phyloP scores from a whole-genome alignment of 805 yeast genomes.

The Priceomyces haplophilus region DNA sequence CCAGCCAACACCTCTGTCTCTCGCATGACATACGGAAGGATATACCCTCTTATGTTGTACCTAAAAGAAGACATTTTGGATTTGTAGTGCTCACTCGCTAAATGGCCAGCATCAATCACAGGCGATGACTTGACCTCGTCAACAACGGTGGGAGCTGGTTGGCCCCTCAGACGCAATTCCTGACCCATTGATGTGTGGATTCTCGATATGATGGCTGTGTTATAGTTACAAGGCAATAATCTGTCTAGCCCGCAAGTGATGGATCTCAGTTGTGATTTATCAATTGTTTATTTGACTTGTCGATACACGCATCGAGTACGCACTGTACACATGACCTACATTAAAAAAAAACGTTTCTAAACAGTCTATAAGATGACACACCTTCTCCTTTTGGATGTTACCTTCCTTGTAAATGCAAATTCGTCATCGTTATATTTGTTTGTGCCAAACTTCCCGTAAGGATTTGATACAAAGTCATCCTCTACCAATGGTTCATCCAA shows the following conservation, averaged over 20 bases:
- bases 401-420: slow-evolving; percentile 38
- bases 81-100: slow-evolving; percentile 63
- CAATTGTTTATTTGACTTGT: too few relatives aligned
- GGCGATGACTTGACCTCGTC: slow-evolving; percentile 3
- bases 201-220: too few relatives aligned
- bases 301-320: background rate
- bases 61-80: slow-evolving; percentile 53
- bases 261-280: too few relatives aligned
- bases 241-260: too few relatives aligned
- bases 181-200: too few relatives aligned
- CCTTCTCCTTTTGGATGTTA: slow-evolving; percentile 26
- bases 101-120: slow-evolving; percentile 68
- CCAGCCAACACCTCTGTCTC: slow-evolving; percentile 62
- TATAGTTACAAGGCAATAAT: too few relatives aligned
- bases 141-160: background rate
- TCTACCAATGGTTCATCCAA: slow-evolving; percentile 42
- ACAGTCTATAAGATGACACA: slow-evolving; percentile 31
- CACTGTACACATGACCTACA: background rate
- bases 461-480: slow-evolving; percentile 32
- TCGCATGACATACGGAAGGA: slow-evolving; percentile 54
- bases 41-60: slow-evolving; percentile 47
- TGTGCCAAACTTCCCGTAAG: slow-evolving; percentile 28
- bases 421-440: slow-evolving; percentile 37
- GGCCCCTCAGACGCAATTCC: background rate
- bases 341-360: background rate